Evolutionary conservation across 257 asterid species (phyloP).

Genomic region (Marsdenia floribunda): DNA sequence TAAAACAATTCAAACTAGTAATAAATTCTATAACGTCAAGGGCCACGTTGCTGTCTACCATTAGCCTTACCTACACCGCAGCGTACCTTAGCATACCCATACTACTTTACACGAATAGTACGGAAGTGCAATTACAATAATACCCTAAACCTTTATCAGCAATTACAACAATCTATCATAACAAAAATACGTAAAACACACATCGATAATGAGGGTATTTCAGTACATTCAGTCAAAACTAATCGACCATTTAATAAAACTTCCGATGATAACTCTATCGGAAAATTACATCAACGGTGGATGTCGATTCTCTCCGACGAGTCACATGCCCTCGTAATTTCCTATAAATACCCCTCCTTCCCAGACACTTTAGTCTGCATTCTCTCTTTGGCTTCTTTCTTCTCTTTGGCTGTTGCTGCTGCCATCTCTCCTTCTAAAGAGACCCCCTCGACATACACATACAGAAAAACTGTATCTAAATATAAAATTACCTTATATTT

Average conservation of each 20-base stretch:
- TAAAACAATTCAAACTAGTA: neutral
- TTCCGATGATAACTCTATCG: constrained; percentile 36
- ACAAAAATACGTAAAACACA: neutral
- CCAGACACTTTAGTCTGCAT: constrained; percentile 13
- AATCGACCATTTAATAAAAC: neutral
- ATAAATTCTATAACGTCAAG: neutral
- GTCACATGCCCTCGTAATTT: constrained; percentile 29
- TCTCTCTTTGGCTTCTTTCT: constrained; percentile 12
- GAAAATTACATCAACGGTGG: constrained; percentile 30
- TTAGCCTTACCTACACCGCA: neutral
- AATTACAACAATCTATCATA: neutral
- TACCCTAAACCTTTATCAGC: neutral
- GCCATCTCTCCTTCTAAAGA: constrained; percentile 11
- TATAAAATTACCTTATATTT: neutral
- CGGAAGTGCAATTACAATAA: neutral
- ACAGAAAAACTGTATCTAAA: neutral
- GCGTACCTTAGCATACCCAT: neutral
- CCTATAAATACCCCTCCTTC: constrained; percentile 66
- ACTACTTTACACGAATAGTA: neutral
- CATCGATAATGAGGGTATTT: neutral
- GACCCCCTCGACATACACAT: neutral
- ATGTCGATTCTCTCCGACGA: constrained; percentile 27
- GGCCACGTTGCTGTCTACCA: neutral
- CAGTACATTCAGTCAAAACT: neutral
- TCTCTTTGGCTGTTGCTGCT: constrained; percentile 12